These are phyloP conservation scores for Ogataea hybrid DNA, from an alignment of 1,139 yeast species.

Conservation along the genomic window DNA sequence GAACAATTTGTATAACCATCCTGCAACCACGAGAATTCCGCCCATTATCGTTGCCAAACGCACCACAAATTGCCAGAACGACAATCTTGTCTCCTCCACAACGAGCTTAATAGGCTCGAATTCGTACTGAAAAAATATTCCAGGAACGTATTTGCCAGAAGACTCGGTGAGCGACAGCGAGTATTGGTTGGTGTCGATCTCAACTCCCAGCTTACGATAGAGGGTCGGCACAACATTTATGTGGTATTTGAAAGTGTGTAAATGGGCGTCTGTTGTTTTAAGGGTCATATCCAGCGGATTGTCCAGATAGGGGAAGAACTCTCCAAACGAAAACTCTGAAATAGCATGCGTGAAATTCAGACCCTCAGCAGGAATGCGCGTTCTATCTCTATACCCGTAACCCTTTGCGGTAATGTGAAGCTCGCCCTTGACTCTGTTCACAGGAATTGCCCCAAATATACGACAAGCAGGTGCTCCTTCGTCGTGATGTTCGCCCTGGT, in stretches of 20 bases:
- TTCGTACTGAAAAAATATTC: constrained; percentile 79
- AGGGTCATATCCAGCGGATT: constrained; percentile 84
- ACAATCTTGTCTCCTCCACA: constrained; percentile 67
- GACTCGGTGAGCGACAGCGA: constrained; percentile 58
- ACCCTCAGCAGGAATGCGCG: constrained; percentile 44
- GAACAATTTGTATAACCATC: constrained; percentile 39
- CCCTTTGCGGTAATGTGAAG: constrained; percentile 82
- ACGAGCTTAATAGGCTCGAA: constrained; percentile 82
- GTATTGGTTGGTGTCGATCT: constrained; percentile 84
- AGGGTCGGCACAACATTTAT: constrained; percentile 83
- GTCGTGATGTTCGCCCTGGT: constrained; percentile 39
- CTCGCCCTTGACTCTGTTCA: constrained; percentile 83
- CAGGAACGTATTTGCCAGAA: constrained; percentile 52
- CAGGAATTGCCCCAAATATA: constrained; percentile 82
- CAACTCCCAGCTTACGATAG: constrained; percentile 68
- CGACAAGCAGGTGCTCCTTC: constrained; percentile 80
- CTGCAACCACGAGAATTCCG: constrained; percentile 58
- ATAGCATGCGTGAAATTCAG: constrained; percentile 83
- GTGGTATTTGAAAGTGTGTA: constrained; percentile 56
- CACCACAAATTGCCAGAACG: constrained; percentile 76
- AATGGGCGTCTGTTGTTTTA: constrained; percentile 43
- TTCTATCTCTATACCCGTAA: constrained; percentile 51
- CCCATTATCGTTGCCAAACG: constrained; percentile 80
- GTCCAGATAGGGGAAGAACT: constrained; percentile 77
- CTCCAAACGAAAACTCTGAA: constrained; percentile 88